Evolutionary conservation across 2,329 filamentous ascomycete genomes (phyloP).

Genomic region (Sporothrix euskadiensis): DNA sequence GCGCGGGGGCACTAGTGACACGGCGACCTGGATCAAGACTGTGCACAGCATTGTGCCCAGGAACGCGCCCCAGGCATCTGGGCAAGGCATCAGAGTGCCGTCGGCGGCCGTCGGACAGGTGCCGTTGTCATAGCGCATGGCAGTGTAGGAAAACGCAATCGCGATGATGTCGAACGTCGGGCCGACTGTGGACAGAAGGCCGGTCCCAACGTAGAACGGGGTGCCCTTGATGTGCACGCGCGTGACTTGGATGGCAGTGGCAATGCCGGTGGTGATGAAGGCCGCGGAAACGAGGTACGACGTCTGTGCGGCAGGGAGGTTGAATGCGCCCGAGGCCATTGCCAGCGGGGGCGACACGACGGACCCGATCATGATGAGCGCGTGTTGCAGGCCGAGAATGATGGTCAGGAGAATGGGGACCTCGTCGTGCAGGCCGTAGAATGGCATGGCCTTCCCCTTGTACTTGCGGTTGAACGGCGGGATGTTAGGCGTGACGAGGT

Average conservation of each 20-base stretch:
- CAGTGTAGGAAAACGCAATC: slow-evolving; percentile 61
- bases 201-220: slow-evolving; percentile 65
- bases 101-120: slow-evolving; percentile 59
- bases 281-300: slow-evolving; percentile 69
- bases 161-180: slow-evolving; percentile 68
- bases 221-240: slow-evolving; percentile 42
- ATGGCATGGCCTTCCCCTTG: slow-evolving; percentile 54
- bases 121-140: slow-evolving; percentile 64
- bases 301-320: slow-evolving; percentile 55
- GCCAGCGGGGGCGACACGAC: slow-evolving; percentile 62
- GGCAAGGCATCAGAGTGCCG: slow-evolving; percentile 62
- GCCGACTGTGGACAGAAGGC: slow-evolving; percentile 67
- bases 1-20: slow-evolving; percentile 42
- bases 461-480: slow-evolving; percentile 59
- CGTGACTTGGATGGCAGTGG: slow-evolving; percentile 66
- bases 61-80: slow-evolving; percentile 65
- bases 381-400: slow-evolving; percentile 68
- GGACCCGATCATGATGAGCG: slow-evolving; percentile 66
- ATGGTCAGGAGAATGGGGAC: slow-evolving; percentile 67
- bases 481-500: slow-evolving; percentile 48
- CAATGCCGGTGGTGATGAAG: slow-evolving; percentile 65
- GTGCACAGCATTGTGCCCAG: slow-evolving; percentile 55
- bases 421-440: slow-evolving; percentile 68
- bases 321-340: slow-evolving; percentile 58
- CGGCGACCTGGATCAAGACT: slow-evolving; percentile 59